Percentiles rank a stretch among this genome's conserved stretches.
Evolutionary conservation across 352 stramenopile genomes (phyloP).

Genomic region (Pythium oligandrum): DNA sequence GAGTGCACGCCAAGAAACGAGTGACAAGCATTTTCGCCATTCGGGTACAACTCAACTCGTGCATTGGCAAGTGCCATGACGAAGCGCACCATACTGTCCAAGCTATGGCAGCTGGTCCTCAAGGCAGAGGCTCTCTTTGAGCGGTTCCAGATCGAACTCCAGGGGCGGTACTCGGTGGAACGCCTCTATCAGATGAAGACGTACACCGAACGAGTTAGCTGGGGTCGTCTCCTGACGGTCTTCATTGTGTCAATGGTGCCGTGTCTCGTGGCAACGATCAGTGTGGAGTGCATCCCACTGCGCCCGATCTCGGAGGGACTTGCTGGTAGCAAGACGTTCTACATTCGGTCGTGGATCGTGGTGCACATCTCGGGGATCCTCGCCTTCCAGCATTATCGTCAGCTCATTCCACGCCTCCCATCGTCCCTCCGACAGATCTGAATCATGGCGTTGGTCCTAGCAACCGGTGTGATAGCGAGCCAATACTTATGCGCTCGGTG

Average conservation of each 20-base stretch:
- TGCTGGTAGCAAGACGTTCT: too few relatives aligned
- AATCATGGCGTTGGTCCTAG: neutral
- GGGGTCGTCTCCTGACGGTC: neutral
- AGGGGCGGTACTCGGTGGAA: neutral
- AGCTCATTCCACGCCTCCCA: slow-evolving; percentile 1
- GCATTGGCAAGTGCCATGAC: too few relatives aligned
- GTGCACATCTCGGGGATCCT: neutral
- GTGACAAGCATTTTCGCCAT: too few relatives aligned
- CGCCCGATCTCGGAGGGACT: too few relatives aligned
- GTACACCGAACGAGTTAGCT: neutral
- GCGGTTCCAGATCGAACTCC: slow-evolving; percentile 7
- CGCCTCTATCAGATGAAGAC: neutral
- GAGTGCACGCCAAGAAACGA: too few relatives aligned
- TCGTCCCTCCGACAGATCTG: slow-evolving; percentile 4
- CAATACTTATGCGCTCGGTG: neutral
- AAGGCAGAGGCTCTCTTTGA: neutral
- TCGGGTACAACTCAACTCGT: too few relatives aligned
- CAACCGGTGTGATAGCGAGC: neutral
- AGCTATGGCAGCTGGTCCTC: too few relatives aligned
- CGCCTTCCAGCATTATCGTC: slow-evolving; percentile 1
- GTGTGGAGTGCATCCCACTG: too few relatives aligned
- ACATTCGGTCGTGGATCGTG: too few relatives aligned
- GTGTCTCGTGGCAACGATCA: neutral
- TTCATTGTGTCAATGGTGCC: slow-evolving; percentile 4
- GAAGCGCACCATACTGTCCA: too few relatives aligned